Conservation (phyloP, 2,329 filamentous ascomycete species). For the Colletotrichum liaoningense region DNA sequence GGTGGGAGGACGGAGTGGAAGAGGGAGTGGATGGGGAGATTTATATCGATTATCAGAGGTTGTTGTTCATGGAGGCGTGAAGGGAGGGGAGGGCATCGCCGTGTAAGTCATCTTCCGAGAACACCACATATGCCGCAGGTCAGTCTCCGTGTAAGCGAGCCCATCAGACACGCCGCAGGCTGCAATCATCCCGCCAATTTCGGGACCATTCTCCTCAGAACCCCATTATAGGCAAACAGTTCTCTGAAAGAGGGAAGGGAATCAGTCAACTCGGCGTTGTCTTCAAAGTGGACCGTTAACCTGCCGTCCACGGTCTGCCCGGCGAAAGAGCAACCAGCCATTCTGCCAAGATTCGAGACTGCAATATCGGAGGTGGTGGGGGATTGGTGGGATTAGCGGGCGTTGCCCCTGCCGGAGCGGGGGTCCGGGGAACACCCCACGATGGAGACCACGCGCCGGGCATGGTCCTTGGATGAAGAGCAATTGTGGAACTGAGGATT, state of each 20-base stretch:
- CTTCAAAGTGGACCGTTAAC: neutral
- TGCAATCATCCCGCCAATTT: neutral
- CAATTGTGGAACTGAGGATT: too few species aligned
- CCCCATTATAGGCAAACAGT: too few species aligned
- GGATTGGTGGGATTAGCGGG: slow-evolving; percentile 28
- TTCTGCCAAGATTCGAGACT: neutral
- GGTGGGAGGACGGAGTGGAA: neutral
- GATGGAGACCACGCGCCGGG: neutral
- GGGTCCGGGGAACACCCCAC: neutral
- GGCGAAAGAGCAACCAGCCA: neutral
- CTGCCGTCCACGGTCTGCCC: neutral
- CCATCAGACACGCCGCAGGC: neutral
- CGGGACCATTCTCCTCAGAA: neutral
- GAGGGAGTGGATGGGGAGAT: neutral
- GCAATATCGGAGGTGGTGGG: slow-evolving; percentile 8
- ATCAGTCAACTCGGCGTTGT: neutral
- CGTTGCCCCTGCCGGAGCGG: neutral
- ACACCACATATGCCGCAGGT: too few species aligned
- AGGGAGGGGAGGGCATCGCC: neutral
- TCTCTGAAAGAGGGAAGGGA: too few species aligned
- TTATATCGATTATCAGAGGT: neutral
- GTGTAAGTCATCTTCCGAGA: neutral
- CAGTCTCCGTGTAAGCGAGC: neutral
- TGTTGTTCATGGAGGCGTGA: too few species aligned
- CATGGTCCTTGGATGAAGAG: neutral